phyloP scores from a whole-genome alignment of 2,329 filamentous ascomycete species.

The Colletotrichum acutatum region DNA sequence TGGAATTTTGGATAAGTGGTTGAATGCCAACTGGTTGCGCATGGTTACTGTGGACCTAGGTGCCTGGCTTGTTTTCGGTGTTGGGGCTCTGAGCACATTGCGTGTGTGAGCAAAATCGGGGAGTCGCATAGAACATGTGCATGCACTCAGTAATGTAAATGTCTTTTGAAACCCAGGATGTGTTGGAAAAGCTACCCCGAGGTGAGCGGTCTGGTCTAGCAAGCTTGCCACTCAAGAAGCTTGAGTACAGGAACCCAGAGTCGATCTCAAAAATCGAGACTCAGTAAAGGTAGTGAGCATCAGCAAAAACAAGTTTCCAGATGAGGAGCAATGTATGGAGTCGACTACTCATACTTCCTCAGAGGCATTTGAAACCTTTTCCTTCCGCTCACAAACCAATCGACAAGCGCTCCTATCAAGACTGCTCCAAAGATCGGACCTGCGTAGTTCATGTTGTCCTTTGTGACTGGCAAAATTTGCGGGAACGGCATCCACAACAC shows the following conservation, averaged over 20 bases:
- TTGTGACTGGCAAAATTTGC: constrained; percentile 1
- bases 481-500: constrained; percentile 20
- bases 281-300: too few relatives aligned
- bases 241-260: neutral
- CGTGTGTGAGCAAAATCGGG: neutral
- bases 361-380: neutral
- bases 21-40: neutral
- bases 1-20: neutral
- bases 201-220: too few relatives aligned
- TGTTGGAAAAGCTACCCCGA: too few relatives aligned
- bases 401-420: neutral
- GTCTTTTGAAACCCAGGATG: too few relatives aligned
- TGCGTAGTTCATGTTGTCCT: constrained; percentile 10
- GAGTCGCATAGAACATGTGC: neutral
- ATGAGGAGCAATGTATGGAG: neutral
- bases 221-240: too few relatives aligned
- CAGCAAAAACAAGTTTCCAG: too few relatives aligned
- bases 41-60: constrained; percentile 7
- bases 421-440: neutral
- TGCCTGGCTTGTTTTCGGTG: constrained; percentile 6
- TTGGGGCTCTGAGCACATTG: neutral
- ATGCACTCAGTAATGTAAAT: too few relatives aligned
- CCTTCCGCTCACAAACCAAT: neutral
- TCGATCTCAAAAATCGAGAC: neutral
- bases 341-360: neutral